These are phyloP conservation scores for Populus simonii DNA, from an alignment of 345 rosid genomes.

Conservation along the genomic window DNA sequence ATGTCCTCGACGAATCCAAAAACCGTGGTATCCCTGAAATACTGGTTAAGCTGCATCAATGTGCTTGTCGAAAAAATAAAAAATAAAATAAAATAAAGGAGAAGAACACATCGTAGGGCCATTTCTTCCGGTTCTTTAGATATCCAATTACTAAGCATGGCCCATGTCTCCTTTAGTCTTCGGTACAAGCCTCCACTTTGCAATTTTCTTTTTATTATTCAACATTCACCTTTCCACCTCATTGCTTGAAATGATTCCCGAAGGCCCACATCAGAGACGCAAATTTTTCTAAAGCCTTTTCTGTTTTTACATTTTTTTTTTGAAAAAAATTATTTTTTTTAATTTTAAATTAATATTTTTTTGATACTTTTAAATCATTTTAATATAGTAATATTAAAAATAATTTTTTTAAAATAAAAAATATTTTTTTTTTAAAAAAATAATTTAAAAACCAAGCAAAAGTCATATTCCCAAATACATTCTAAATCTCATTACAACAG, in stretches of 20 bases:
- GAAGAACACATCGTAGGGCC: constrained; percentile 16
- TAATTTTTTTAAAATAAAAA: too few relatives aligned
- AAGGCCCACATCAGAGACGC: constrained; percentile 24
- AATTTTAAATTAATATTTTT: too few relatives aligned
- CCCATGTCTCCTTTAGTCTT: constrained; percentile 16
- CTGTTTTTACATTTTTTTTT: too few relatives aligned
- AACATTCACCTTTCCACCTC: constrained; percentile 21
- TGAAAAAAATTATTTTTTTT: too few relatives aligned
- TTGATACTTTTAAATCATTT: too few relatives aligned
- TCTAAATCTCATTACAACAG: not conserved
- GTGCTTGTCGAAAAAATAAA: not conserved
- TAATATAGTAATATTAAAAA: too few relatives aligned
- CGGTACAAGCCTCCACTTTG: constrained; percentile 28
- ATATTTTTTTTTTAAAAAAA: too few relatives aligned
- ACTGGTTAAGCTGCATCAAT: constrained; percentile 1
- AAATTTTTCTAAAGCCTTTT: not conserved
- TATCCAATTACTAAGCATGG: constrained; percentile 13
- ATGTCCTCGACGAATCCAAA: not conserved
- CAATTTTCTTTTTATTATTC: constrained; percentile 25
- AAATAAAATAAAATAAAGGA: not conserved
- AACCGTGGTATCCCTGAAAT: not conserved
- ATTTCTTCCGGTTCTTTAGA: constrained; percentile 10
- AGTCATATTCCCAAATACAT: too few relatives aligned
- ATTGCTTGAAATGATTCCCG: constrained; percentile 34
- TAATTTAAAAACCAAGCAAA: too few relatives aligned